A percentile compares a stretch with the other conserved stretches of the same genome.
These are phyloP conservation scores for Geoglossum cookeanum DNA, from an alignment of 2,329 filamentous ascomycete species.

Conservation along the genomic window DNA sequence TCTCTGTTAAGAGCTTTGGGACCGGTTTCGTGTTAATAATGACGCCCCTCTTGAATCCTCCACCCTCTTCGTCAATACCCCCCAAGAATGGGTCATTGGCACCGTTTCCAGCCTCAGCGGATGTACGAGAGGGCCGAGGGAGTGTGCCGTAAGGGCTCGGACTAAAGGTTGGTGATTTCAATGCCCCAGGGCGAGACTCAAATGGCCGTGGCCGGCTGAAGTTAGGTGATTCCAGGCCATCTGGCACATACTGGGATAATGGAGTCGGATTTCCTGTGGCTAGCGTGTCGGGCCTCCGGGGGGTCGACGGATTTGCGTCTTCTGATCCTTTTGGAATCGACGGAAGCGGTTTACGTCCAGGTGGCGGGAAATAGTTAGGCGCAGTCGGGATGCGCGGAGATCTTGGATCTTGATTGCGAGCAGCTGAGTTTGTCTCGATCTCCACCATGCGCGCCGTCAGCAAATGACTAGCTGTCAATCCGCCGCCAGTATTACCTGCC, in stretches of 20 bases:
- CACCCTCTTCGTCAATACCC: not conserved
- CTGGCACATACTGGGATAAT: not conserved
- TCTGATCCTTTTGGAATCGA: not conserved
- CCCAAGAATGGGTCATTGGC: not conserved
- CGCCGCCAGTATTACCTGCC: not conserved
- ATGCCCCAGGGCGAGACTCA: not conserved
- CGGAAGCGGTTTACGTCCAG: not conserved
- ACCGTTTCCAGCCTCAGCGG: not conserved
- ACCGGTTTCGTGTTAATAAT: not conserved
- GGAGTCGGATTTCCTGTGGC: not conserved
- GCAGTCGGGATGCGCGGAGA: not conserved
- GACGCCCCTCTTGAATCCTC: not conserved
- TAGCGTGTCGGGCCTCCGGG: not conserved
- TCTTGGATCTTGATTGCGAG: not conserved
- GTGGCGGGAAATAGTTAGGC: not conserved
- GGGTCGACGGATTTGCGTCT: not conserved
- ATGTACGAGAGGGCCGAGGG: not conserved
- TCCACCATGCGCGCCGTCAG: not conserved
- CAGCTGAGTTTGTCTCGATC: not conserved
- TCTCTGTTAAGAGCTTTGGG: not conserved
- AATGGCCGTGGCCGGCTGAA: not conserved
- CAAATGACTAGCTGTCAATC: not conserved
- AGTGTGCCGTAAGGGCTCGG: not conserved
- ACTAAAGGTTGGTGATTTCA: not conserved
- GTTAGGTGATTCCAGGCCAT: not conserved